Percentiles rank a stretch among this genome's conserved stretches.
Conservation (phyloP, 2,329 filamentous ascomycete species). For the Colletotrichum musicola region DNA sequence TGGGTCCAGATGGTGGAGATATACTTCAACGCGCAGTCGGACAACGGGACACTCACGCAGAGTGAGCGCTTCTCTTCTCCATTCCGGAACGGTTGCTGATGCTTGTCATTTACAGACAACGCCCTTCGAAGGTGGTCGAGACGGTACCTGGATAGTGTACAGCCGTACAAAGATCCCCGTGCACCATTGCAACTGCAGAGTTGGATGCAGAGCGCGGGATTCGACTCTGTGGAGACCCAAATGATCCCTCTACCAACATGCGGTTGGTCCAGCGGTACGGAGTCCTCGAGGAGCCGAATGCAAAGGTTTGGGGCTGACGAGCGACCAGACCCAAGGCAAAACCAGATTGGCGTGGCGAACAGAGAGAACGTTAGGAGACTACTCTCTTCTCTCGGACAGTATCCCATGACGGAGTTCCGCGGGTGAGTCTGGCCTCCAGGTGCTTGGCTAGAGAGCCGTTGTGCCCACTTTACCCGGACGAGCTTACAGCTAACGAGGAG, state of each 20-base stretch:
- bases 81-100: conserved; percentile 35
- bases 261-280: conserved; percentile 74
- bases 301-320: conserved; percentile 1
- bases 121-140: conserved; percentile 77
- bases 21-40: conserved; percentile 86
- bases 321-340: conserved; percentile 61
- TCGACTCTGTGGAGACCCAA: conserved; percentile 74
- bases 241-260: conserved; percentile 78
- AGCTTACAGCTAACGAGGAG: conserved; percentile 42
- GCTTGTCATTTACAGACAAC: conserved; percentile 59
- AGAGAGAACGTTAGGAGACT: conserved; percentile 66
- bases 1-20: conserved; percentile 93
- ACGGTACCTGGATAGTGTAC: conserved; percentile 71
- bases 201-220: conserved; percentile 72
- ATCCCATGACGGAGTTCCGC: conserved; percentile 65
- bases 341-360: conserved; percentile 66
- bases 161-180: conserved; percentile 75
- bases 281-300: not conserved
- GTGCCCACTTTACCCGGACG: too few species aligned
- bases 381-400: conserved; percentile 67
- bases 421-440: conserved; percentile 52
- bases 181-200: conserved; percentile 70
- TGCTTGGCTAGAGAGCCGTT: not conserved
- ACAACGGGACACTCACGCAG: conserved; percentile 81
- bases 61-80: conserved; percentile 52